Evolutionary conservation across 495 filamentous ascomycete genomes (phyloP), one percentile per base, ranked within the genome.

Genomic region (Aspergillus ellipticus): DNA sequence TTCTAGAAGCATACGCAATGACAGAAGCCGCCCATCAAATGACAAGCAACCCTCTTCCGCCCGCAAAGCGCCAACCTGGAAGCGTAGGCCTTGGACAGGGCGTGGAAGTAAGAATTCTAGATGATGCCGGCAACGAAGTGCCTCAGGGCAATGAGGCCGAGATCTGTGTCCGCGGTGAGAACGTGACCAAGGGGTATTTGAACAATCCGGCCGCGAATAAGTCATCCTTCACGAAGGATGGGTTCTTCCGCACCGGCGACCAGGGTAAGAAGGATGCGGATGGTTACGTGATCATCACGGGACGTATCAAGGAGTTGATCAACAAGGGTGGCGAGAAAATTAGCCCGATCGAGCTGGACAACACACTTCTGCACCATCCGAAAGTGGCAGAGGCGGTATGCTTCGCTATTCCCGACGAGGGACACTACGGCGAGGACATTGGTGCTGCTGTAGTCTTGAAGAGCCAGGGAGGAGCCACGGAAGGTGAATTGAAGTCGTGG

Each of bases 1-100:
- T 95, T 3, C 78, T 95, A 9, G 90, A 95, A 68, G 89, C 89
- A 11, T 95, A 95, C 68, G 90, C 90, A 54, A 95, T 95, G 90
- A 95, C 90, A 24, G 90, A 95, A 72, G 90, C 87, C 20, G 86
- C 90, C 9, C 90, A 93, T 69, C 90, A 93, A 65, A 92, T 95
- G 86, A 90, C 89, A 10, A 89, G 85, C 49, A 94, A 93, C 74
- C 89, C 89, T 19, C 79, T 93, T 0, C 89, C 89, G 0, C 84
- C 86, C 0, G 80, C 68, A 19, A 84, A 85, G 67, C 81, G 89
- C 52, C 81, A 84, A 66, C 90, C 90, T 0, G 90, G 90, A 16
- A 87, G 85, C 43, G 89, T 94, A 0, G 89, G 89, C 2, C 60
- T 92, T 13, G 87, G 87, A 10, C 88, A 92, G 68, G 89, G 89